Base-by-base conservation (phyloP, 176 grass and related monocot species). In the Triticum urartu region DNA sequence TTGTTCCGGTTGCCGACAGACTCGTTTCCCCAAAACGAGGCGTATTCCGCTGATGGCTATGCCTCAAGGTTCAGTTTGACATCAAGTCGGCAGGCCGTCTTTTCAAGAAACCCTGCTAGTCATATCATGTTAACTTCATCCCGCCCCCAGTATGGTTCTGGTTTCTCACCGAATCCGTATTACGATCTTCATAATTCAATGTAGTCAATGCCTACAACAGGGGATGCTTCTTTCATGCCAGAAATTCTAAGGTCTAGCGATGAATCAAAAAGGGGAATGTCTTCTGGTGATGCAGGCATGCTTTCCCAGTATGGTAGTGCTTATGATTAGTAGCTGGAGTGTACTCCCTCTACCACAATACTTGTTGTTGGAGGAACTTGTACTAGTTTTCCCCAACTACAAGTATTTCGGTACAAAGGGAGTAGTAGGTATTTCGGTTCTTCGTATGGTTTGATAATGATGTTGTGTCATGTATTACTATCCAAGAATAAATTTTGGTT, bases 1-100 rank as follows among this genome's bases (percentile, higher is more conserved):
- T 68, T 99, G 86, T 99, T 99, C 74, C 95, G 97, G 68, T 88
- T 99, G 91, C 92, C 97, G 45, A 94, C 73, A 64, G 92, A 96
- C 78, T 70, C 83, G 5, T 88, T 90, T 90, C 75, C 85, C 8
- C 77, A 61, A 21, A 45, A 78, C 59, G 76, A 73, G 30, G 76
- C 45, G 10, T 82, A 26, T 24, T 70, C 72, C 6, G 35, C 54
- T 64, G 83, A 83, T 39, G 12, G 75, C 30, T 83, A 80, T 71
- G 52, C 36, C 89, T 89, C 93, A 71, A 70, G 63, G 40, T 91
- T 91, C 81, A 77, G 52, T 91, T 88, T 82, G 86, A 81, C 52
- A 77, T 58, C 38, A 79, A 83, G 60, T 63, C 24, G 4, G 70
- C 30, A 48, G 12, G 13, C 43, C 52, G 30, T 32, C 61, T 89